phyloP scores from a whole-genome alignment of 2,329 filamentous ascomycete genomes.

The Fusarium humuli region DNA sequence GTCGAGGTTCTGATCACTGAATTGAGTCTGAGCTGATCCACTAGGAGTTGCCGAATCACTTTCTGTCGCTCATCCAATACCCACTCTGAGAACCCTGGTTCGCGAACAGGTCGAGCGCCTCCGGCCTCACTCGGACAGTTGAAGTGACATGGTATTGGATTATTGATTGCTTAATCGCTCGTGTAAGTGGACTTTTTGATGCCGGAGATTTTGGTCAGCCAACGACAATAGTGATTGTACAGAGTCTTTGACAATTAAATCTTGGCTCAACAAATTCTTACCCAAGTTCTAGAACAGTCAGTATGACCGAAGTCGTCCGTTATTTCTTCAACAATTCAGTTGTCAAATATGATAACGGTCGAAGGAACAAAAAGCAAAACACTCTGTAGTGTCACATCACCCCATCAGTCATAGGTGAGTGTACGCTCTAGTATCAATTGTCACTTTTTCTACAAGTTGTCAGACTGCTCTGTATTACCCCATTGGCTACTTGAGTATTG shows the following conservation, averaged over 20 bases:
- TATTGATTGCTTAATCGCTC: not conserved
- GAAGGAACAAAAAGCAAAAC: constrained; percentile 28
- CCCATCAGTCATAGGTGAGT: constrained; percentile 4
- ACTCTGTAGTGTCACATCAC: not conserved
- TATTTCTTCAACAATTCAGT: not conserved
- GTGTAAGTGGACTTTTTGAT: not conserved
- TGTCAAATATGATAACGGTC: constrained; percentile 6
- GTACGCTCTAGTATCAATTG: constrained; percentile 7
- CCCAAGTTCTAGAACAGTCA: not conserved
- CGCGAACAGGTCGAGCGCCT: constrained; percentile 13
- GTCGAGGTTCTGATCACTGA: not conserved
- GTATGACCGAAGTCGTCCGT: not conserved
- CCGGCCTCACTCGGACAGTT: constrained; percentile 28
- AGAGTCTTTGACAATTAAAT: not conserved
- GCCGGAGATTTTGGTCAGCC: not conserved
- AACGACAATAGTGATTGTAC: not conserved
- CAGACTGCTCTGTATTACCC: constrained; percentile 2
- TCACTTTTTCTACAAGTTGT: constrained; percentile 4
- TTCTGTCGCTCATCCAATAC: not conserved
- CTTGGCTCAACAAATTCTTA: not conserved
- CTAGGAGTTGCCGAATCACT: constrained; percentile 17
- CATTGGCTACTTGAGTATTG: constrained; percentile 9
- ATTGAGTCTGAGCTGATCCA: constrained; percentile 10
- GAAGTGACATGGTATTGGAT: not conserved
- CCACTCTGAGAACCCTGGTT: constrained; percentile 15